phyloP scores from a whole-genome alignment of 345 rosid species.

The Aethionema arabicum region DNA sequence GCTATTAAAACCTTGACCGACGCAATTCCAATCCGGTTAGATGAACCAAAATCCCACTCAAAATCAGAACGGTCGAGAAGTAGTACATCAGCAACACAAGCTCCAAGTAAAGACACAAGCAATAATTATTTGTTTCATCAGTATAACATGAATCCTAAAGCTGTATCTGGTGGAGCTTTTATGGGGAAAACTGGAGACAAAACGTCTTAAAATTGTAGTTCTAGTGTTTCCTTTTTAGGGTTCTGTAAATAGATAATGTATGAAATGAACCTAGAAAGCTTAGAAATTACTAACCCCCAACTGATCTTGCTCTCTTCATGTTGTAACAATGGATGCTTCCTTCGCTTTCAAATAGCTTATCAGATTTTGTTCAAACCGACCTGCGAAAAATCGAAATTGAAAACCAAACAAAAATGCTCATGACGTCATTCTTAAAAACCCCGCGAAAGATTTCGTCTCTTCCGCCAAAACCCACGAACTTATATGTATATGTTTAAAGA shows the following conservation, averaged over 20 bases:
- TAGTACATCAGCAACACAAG: slow-evolving; percentile 11
- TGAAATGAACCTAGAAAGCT: slow-evolving; percentile 21
- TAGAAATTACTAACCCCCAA: neutral
- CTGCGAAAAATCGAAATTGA: no score
- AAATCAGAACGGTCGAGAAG: slow-evolving; percentile 2
- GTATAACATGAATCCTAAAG: slow-evolving; percentile 25
- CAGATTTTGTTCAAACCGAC: no score
- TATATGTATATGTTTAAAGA: neutral
- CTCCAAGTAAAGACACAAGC: slow-evolving; percentile 11
- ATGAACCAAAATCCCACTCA: slow-evolving; percentile 12
- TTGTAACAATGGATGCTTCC: slow-evolving; percentile 10
- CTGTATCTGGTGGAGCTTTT: neutral
- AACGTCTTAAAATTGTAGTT: slow-evolving; percentile 21
- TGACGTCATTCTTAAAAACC: slow-evolving; percentile 31
- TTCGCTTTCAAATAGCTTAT: neutral
- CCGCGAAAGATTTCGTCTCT: slow-evolving; percentile 24
- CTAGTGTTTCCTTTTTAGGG: slow-evolving; percentile 1
- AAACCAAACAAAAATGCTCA: neutral
- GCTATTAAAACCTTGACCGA: slow-evolving; percentile 90
- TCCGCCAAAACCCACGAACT: slow-evolving; percentile 27
- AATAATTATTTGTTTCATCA: slow-evolving; percentile 21
- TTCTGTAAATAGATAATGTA: slow-evolving; percentile 26
- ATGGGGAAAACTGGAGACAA: slow-evolving; percentile 7
- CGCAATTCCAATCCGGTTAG: slow-evolving; percentile 61
- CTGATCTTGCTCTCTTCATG: neutral